These are phyloP conservation scores for Melanogaster broomeanus DNA, from an alignment of 768 basidiomycete genomes.

Conservation along the genomic window DNA sequence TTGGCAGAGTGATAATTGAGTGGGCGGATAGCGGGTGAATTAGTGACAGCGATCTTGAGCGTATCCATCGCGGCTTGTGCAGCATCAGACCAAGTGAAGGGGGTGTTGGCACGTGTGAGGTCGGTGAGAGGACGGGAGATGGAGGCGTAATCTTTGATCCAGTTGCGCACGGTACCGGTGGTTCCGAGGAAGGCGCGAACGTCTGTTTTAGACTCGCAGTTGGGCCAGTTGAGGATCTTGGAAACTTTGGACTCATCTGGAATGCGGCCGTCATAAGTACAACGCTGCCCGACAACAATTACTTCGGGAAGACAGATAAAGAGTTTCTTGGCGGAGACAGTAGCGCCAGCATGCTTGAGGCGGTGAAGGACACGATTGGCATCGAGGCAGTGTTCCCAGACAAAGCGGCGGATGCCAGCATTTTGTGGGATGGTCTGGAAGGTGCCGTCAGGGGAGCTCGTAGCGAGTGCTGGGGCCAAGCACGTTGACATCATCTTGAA, in stretches of 20 bases:
- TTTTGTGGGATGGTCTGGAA: constrained; percentile 15
- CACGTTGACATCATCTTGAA: constrained; percentile 42
- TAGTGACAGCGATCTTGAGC: constrained; percentile 20
- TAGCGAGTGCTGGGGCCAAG: constrained; percentile 39
- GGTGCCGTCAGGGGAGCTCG: constrained; percentile 4
- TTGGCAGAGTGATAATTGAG: constrained; percentile 13
- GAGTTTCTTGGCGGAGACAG: constrained; percentile 39
- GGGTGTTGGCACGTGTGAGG: constrained; percentile 22
- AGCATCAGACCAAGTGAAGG: constrained; percentile 18
- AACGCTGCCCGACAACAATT: constrained; percentile 39
- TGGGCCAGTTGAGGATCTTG: constrained; percentile 35
- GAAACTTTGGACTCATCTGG: constrained; percentile 27
- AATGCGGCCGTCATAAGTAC: constrained; percentile 34
- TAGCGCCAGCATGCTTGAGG: constrained; percentile 35
- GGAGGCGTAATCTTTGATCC: constrained; percentile 29
- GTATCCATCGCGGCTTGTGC: not conserved
- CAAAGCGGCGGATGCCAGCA: constrained; percentile 6
- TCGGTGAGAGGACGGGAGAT: constrained; percentile 25
- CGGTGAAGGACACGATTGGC: constrained; percentile 18
- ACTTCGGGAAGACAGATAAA: constrained; percentile 29
- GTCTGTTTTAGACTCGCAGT: constrained; percentile 9
- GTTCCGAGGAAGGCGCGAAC: constrained; percentile 32
- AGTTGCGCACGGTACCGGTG: constrained; percentile 25
- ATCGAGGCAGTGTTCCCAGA: constrained; percentile 35
- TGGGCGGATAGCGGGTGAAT: constrained; percentile 2